Conservation (phyloP, 23 red algal species). For the Chondrus crispus region DNA sequence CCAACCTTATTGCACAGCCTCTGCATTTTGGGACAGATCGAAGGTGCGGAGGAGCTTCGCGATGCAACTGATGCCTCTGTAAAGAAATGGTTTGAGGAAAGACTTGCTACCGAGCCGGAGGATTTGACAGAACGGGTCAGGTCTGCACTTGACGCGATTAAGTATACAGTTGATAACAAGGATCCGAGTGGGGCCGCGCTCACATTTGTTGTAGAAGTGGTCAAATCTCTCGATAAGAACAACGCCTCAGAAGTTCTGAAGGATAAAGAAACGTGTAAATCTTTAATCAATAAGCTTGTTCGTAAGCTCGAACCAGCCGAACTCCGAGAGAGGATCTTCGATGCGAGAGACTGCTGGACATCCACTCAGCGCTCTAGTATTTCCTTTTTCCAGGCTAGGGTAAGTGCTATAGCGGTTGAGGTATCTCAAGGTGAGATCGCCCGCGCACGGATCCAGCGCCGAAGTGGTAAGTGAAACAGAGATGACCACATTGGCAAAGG, state of each 20-base stretch:
- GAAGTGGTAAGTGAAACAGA: too few relatives aligned
- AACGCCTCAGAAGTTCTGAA: conserved; percentile 8
- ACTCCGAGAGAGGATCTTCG: too few relatives aligned
- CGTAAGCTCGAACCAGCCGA: too few relatives aligned
- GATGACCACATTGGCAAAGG: too few relatives aligned
- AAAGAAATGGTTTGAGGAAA: not conserved
- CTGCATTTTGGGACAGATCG: conserved; percentile 21
- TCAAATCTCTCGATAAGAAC: conserved; percentile 18
- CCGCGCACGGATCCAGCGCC: too few relatives aligned
- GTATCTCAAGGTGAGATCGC: too few relatives aligned
- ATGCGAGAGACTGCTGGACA: too few relatives aligned
- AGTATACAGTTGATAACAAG: not conserved
- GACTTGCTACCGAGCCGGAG: not conserved
- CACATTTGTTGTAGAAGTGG: not conserved
- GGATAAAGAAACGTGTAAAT: not conserved
- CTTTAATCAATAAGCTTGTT: not conserved
- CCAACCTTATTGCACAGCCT: not conserved
- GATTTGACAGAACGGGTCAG: conserved; percentile 26
- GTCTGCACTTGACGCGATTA: not conserved
- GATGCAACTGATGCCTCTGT: conserved; percentile 30
- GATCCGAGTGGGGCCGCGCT: not conserved
- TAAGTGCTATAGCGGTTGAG: too few relatives aligned
- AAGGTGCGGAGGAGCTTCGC: not conserved
- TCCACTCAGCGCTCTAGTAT: too few relatives aligned
- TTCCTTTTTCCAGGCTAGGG: too few relatives aligned